Evolutionary conservation across 306 rosid species (phyloP), one percentile per base, ranked within the genome.

Genomic region (Cicer pinnatifidum): DNA sequence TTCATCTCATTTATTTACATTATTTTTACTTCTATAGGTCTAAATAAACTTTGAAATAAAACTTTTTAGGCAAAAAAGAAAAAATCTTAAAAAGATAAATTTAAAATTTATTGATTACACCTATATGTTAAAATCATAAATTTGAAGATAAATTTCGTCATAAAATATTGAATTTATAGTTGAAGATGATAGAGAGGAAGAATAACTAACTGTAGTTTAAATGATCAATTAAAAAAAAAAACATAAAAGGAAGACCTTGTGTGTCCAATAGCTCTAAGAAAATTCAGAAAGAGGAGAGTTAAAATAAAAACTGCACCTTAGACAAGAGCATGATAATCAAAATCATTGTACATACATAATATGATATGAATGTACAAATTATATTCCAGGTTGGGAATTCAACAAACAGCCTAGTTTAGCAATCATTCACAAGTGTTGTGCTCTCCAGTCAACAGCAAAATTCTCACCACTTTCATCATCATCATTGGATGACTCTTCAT

Each of bases 371-470:
- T 69, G 69, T 76, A 64, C 50, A 64, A 35, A 70, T 23, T 61
- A 69, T 69, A 62, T 45, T 75, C 76, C 72, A 62, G 33, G 41
- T 7, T 53, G 48, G 41, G 57, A 71, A 56, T 70, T 81, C 48
- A 70, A 63, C 19, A 71, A 45, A 20, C 15, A 61, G 13, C 60
- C 57, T 47, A 23, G 23, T 37, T 35, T 64, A 50, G 75, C 53
- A 52, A 46, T 60, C 48, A 69, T 70, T 77, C 87, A 92, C 83
- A 85, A 72, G 80, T 90, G 97, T 74, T 92, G 98, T 79, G 98
- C 98, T 82, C 98, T 86, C 98, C 98, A 92, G 73, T 92, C 97
- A 73, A 92, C 90, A 7, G 96, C 90, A 74, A 89, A 90, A 85
- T 90, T 76, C 52, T 77, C 94, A 59, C 78, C 90, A 67, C 88